Conservation (phyloP, 352 stramenopile species). For the Phytophthora constricta region DNA sequence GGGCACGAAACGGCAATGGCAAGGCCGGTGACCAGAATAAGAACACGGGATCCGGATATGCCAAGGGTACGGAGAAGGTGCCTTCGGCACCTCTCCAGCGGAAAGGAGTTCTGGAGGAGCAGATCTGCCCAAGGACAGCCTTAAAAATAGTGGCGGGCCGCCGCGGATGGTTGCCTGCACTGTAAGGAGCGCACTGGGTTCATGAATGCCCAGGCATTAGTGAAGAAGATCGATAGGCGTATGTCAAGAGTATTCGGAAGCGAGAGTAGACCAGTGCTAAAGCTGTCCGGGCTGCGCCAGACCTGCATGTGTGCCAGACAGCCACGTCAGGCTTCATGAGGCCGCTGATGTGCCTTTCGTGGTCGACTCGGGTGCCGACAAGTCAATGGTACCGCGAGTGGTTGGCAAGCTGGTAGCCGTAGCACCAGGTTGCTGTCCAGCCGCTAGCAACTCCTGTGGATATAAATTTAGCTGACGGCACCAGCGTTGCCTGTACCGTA, state of each 20-base stretch:
- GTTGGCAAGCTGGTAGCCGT: background rate
- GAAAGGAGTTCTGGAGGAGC: background rate
- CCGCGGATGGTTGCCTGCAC: background rate
- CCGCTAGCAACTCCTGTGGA: background rate
- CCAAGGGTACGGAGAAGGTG: background rate
- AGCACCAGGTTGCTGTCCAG: background rate
- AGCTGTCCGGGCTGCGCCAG: background rate
- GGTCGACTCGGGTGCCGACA: background rate
- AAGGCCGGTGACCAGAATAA: background rate
- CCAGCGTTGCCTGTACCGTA: background rate
- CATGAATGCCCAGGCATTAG: background rate
- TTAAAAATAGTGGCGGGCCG: background rate
- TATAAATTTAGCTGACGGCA: background rate
- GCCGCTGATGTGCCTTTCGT: background rate
- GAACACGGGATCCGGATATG: no score
- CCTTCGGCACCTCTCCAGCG: background rate
- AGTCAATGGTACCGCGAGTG: background rate
- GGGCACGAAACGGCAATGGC: background rate
- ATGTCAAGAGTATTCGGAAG: background rate
- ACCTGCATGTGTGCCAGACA: background rate
- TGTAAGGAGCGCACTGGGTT: background rate
- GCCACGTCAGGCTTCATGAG: background rate
- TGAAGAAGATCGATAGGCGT: background rate
- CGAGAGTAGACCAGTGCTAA: background rate
- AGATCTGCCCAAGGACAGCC: background rate